Percentiles rank a stretch among this genome's conserved stretches.
phyloP scores from a whole-genome alignment of 2,329 filamentous ascomycete genomes.

The Aureobasidium leucospermi region DNA sequence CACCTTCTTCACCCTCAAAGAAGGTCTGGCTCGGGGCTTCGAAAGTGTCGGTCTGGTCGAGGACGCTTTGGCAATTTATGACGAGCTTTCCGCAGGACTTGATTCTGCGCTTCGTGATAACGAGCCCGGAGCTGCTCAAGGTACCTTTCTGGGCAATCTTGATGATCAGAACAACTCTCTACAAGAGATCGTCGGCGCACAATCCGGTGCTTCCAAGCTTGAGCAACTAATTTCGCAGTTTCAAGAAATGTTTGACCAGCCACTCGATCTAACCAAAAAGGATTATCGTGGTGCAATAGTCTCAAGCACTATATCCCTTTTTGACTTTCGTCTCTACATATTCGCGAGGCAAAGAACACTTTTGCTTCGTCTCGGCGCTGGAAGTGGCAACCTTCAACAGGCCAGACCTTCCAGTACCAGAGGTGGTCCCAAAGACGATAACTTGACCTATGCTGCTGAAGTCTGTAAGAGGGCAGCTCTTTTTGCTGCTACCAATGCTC shows the following conservation, averaged over 20 bases:
- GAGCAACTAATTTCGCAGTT: slow-evolving; percentile 2
- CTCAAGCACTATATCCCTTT: slow-evolving; percentile 88
- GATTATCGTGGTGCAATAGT: slow-evolving; percentile 87
- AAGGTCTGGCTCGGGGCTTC: slow-evolving; percentile 86
- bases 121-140: slow-evolving; percentile 39
- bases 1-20: slow-evolving; percentile 96
- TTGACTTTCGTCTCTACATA: slow-evolving; percentile 91
- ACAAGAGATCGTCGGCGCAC: background rate
- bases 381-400: slow-evolving; percentile 11
- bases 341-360: slow-evolving; percentile 83
- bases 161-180: slow-evolving; percentile 10
- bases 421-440: slow-evolving; percentile 44
- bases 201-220: background rate
- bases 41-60: slow-evolving; percentile 95
- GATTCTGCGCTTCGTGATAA: slow-evolving; percentile 77
- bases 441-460: slow-evolving; percentile 74
- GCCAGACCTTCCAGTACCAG: background rate
- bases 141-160: slow-evolving; percentile 16
- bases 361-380: slow-evolving; percentile 62
- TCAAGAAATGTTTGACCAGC: slow-evolving; percentile 24
- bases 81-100: slow-evolving; percentile 82
- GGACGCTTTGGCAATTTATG: slow-evolving; percentile 89
- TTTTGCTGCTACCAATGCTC: slow-evolving; percentile 74
- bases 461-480: slow-evolving; percentile 74
- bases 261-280: slow-evolving; percentile 48